phyloP scores from a whole-genome alignment of 805 yeast genomes.

The Zygosaccharomyces siamensis region DNA sequence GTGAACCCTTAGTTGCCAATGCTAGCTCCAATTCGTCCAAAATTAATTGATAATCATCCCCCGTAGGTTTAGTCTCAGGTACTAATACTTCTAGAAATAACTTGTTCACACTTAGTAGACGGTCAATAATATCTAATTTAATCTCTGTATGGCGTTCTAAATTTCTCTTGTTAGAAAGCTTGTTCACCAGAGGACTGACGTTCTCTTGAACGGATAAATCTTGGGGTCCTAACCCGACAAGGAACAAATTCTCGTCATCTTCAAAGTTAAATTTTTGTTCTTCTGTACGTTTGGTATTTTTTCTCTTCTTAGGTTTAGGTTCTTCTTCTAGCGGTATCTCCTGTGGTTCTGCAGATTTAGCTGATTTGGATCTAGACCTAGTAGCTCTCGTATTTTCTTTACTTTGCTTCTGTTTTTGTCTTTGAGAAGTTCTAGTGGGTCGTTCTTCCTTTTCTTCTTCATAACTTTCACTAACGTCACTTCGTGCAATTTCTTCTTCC shows the following conservation, averaged over 20 bases:
- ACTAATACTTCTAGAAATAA: conserved; percentile 15
- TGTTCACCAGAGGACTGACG: conserved; percentile 24
- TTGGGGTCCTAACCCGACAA: conserved; percentile 35
- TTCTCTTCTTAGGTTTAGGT: conserved; percentile 20
- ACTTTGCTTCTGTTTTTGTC: conserved; percentile 21
- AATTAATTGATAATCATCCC: conserved; percentile 24
- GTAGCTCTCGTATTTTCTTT: conserved; percentile 21
- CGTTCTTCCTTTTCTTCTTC: conserved; percentile 32
- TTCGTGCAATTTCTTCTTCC: conserved; percentile 11
- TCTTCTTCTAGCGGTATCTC: conserved; percentile 7
- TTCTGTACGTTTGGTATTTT: conserved; percentile 10
- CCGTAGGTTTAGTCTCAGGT: conserved; percentile 6
- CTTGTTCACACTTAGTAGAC: conserved; percentile 23
- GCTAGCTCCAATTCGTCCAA: conserved; percentile 30
- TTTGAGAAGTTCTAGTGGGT: conserved; percentile 9
- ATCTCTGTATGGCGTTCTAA: conserved; percentile 29
- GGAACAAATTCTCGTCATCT: conserved; percentile 33
- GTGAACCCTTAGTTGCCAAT: conserved; percentile 21
- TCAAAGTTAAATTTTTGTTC: conserved; percentile 25
- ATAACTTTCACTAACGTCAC: conserved; percentile 26
- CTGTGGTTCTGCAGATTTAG: conserved; percentile 19
- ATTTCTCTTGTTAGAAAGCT: conserved; percentile 28
- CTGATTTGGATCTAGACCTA: conserved; percentile 13
- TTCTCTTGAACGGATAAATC: conserved; percentile 19
- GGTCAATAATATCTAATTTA: conserved; percentile 26